Evolutionary conservation across 371 early-diverging fungal species (phyloP).

Genomic region (Mucor velutinosus): DNA sequence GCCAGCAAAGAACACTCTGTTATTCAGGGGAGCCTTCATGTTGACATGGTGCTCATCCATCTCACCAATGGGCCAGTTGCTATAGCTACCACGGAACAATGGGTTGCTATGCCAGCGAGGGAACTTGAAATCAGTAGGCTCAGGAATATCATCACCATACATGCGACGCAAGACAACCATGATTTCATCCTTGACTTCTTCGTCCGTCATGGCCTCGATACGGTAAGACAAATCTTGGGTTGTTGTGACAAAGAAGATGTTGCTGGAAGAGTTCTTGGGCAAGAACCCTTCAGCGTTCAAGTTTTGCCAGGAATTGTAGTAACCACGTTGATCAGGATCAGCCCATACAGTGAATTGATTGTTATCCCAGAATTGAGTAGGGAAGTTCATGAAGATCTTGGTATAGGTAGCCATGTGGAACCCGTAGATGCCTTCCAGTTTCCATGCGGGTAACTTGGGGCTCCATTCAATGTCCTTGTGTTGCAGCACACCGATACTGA

Average conservation of each 20-base stretch:
- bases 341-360: conserved; percentile 46
- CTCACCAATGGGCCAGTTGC: conserved; percentile 55
- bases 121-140: conserved; percentile 30
- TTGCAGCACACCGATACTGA: conserved; percentile 49
- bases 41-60: conserved; percentile 45
- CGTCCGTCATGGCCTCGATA: conserved; percentile 29
- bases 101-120: conserved; percentile 44
- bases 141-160: conserved; percentile 40
- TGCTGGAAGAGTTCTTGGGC: conserved; percentile 26
- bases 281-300: conserved; percentile 33
- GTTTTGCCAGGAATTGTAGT: conserved; percentile 38
- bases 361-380: conserved; percentile 50
- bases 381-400: conserved; percentile 53
- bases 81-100: conserved; percentile 40
- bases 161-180: conserved; percentile 33
- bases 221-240: conserved; percentile 37
- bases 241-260: conserved; percentile 38
- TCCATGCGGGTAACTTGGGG: conserved; percentile 47
- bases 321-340: conserved; percentile 42
- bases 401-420: conserved; percentile 57
- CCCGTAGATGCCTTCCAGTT: conserved; percentile 42
- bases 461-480: conserved; percentile 43
- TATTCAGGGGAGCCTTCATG: conserved; percentile 44
- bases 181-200: conserved; percentile 34
- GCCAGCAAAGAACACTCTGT: conserved; percentile 49